Percentiles rank a stretch among this genome's conserved stretches.
Evolutionary conservation across 108 stramenopile genomes (phyloP).

Genomic region (Cyclotella baltica): DNA sequence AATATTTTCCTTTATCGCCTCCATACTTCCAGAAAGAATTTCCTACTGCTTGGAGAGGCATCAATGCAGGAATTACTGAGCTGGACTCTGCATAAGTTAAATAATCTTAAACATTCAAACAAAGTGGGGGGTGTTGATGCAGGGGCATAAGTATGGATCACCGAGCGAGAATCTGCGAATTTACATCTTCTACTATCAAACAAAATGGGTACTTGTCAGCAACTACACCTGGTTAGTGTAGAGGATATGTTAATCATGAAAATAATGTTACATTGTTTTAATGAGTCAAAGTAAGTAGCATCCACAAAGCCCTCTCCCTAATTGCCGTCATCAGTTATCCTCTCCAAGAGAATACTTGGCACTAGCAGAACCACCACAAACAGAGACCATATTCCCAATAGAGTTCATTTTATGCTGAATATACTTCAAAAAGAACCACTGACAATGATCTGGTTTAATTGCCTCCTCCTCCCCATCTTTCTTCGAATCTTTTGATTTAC

Average conservation of each 20-base stretch:
- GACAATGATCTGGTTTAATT: constrained; percentile 2
- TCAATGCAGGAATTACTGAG: constrained; percentile 61
- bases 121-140: background rate
- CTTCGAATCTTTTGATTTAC: constrained; percentile 17
- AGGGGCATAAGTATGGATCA: no score
- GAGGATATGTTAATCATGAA: no score
- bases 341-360: constrained; percentile 29
- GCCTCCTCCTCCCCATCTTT: constrained; percentile 6
- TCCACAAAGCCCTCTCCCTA: no score
- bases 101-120: background rate
- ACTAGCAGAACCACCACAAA: constrained; percentile 42
- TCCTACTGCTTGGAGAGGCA: constrained; percentile 79
- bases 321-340: constrained; percentile 6
- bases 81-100: background rate
- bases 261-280: no score
- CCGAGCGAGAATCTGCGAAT: no score
- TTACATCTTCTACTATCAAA: no score
- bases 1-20: constrained; percentile 57
- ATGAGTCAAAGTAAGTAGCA: no score
- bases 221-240: no score
- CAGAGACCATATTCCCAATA: constrained; percentile 26
- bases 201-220: no score
- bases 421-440: constrained; percentile 25
- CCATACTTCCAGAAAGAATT: constrained; percentile 78
- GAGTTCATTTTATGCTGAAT: constrained; percentile 17